These are phyloP conservation scores for Vigna unguiculata DNA, from an alignment of 306 rosid genomes.

Conservation along the genomic window DNA sequence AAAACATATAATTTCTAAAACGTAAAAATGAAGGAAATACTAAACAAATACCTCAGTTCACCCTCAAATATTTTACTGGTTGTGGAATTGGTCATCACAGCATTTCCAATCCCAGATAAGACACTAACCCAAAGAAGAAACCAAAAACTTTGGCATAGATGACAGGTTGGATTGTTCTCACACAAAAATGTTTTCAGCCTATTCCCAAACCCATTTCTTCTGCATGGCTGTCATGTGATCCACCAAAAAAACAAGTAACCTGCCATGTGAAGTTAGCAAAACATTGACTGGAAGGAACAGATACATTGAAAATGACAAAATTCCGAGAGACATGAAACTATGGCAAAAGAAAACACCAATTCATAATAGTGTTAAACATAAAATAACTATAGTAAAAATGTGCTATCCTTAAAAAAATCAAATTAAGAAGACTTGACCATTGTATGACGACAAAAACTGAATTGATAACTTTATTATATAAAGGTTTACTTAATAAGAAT, in stretches of 20 bases:
- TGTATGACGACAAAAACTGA: too few relatives aligned
- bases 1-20: too few relatives aligned
- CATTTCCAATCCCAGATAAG: background rate
- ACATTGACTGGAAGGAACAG: background rate
- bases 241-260: background rate
- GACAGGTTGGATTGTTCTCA: background rate
- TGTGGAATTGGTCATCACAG: background rate
- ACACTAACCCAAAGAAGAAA: background rate
- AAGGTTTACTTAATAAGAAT: too few relatives aligned
- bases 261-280: slow-evolving; percentile 13
- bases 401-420: too few relatives aligned
- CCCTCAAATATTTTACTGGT: background rate
- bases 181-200: slow-evolving; percentile 19
- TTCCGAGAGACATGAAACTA: background rate
- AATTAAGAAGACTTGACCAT: too few relatives aligned
- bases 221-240: slow-evolving; percentile 21
- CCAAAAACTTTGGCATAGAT: background rate
- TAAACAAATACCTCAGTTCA: background rate
- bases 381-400: too few relatives aligned
- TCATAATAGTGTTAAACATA: background rate
- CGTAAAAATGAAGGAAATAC: too few relatives aligned
- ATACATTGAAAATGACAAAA: slow-evolving; percentile 1
- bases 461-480: too few relatives aligned
- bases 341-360: background rate
- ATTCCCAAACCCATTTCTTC: slow-evolving; percentile 12